Evolutionary conservation across 371 early-diverging fungal genomes (phyloP).

Genomic region (Umbelopsis sp.): DNA sequence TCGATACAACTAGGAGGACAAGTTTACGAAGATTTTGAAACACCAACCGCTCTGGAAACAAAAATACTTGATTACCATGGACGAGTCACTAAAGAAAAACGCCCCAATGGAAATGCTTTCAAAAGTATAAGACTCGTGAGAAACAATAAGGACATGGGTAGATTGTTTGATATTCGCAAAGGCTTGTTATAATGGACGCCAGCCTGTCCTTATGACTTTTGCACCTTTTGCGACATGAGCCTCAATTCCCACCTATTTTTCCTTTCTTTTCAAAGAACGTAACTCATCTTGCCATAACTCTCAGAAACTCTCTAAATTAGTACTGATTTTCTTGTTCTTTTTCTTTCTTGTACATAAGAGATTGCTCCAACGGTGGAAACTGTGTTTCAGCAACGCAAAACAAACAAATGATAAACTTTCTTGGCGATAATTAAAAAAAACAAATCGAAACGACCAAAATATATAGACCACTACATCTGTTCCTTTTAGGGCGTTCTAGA

Average conservation of each 20-base stretch:
- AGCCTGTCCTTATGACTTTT: not conserved
- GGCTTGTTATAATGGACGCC: conserved; percentile 34
- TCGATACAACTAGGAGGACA: conserved; percentile 48
- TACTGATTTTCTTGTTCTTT: conserved; percentile 3
- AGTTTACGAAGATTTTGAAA: conserved; percentile 54
- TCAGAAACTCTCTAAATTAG: not conserved
- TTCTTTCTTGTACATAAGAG: conserved; percentile 6
- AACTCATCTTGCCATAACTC: not conserved
- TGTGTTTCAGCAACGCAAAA: conserved; percentile 22
- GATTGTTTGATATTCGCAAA: conserved; percentile 58
- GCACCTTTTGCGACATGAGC: not conserved
- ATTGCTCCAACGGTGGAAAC: conserved; percentile 20
- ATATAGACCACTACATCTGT: too few relatives aligned
- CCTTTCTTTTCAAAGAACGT: too few relatives aligned
- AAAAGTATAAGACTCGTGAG: conserved; percentile 52
- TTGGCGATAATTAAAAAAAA: not conserved
- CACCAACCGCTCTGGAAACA: conserved; percentile 57
- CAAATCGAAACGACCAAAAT: not conserved
- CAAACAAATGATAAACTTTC: conserved; percentile 21
- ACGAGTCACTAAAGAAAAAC: conserved; percentile 49
- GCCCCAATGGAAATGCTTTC: conserved; percentile 58
- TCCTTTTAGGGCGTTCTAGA: too few relatives aligned
- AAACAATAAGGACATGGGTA: conserved; percentile 50
- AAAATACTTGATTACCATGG: conserved; percentile 56
- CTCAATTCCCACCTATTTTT: not conserved